Evolutionary conservation across 1,139 yeast species (phyloP).

Genomic region (Yamadazyma atmosphaerica): DNA sequence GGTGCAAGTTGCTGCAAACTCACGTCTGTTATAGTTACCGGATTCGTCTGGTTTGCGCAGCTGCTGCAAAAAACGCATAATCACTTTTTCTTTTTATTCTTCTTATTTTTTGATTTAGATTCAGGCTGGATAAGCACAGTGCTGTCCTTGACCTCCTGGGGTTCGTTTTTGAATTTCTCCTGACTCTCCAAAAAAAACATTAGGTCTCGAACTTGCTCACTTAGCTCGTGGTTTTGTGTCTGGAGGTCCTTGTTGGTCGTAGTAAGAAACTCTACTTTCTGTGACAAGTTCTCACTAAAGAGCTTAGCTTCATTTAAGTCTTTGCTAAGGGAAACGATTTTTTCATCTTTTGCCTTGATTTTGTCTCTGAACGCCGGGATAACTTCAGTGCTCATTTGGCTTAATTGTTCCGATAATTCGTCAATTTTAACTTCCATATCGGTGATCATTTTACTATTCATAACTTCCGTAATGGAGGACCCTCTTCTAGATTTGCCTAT

Average conservation of each 20-base stretch:
- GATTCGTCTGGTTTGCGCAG: no score
- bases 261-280: slow-evolving; percentile 53
- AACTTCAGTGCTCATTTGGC: slow-evolving; percentile 24
- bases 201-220: slow-evolving; percentile 74
- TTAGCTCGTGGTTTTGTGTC: slow-evolving; percentile 49
- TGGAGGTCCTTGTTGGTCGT: slow-evolving; percentile 26
- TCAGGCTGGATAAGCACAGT: slow-evolving; percentile 47
- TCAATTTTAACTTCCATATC: slow-evolving; percentile 39
- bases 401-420: slow-evolving; percentile 25
- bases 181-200: slow-evolving; percentile 80
- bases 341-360: slow-evolving; percentile 31
- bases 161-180: slow-evolving; percentile 67
- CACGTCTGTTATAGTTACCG: slow-evolving; percentile 3
- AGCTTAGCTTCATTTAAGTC: slow-evolving; percentile 37
- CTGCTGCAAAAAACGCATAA: not conserved
- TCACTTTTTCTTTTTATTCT: slow-evolving; percentile 16
- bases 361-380: slow-evolving; percentile 37
- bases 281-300: slow-evolving; percentile 56
- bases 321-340: slow-evolving; percentile 28
- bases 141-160: slow-evolving; percentile 73
- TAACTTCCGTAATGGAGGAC: slow-evolving; percentile 17
- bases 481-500: slow-evolving; percentile 19
- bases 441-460: slow-evolving; percentile 12
- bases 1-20: slow-evolving; percentile 16
- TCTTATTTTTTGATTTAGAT: slow-evolving; percentile 20